phyloP scores from a whole-genome alignment of 2,329 filamentous ascomycete species.

The Penicillium brevicompactum region DNA sequence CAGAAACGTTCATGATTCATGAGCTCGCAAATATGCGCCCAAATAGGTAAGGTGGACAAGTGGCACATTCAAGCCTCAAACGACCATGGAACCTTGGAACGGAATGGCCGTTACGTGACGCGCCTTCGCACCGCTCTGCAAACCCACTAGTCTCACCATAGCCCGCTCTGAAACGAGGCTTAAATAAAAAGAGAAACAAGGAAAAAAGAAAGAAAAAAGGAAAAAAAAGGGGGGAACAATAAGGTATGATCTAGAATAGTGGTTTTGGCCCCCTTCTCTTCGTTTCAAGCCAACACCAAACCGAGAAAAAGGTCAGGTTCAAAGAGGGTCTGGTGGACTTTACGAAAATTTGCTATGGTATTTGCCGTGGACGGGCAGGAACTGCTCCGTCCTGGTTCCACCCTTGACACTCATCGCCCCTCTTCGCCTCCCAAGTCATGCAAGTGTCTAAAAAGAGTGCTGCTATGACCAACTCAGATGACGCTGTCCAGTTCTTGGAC shows the following conservation, averaged over 20 bases:
- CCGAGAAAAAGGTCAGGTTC: background rate
- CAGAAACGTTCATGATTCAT: background rate
- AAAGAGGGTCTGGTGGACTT: background rate
- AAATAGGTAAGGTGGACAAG: background rate
- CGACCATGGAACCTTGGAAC: background rate
- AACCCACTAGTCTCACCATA: conserved; percentile 1
- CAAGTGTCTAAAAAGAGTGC: background rate
- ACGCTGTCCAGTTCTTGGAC: background rate
- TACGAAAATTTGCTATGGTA: background rate
- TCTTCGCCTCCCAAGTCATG: background rate
- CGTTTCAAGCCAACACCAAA: background rate
- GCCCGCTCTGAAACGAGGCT: conserved; percentile 7
- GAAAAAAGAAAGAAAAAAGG: background rate
- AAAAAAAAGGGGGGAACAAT: background rate
- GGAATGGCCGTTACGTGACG: background rate
- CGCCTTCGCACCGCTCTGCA: background rate
- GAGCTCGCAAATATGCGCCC: background rate
- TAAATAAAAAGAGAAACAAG: background rate
- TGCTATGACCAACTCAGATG: background rate
- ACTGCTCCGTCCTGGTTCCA: conserved; percentile 2
- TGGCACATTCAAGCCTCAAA: conserved; percentile 2
- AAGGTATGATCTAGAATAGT: background rate
- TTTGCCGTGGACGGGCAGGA: conserved; percentile 2
- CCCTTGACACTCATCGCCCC: background rate
- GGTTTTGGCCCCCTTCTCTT: background rate